Evolutionary conservation across 2,329 filamentous ascomycete genomes (phyloP).

Genomic region (Arthrobotrys sinensis): DNA sequence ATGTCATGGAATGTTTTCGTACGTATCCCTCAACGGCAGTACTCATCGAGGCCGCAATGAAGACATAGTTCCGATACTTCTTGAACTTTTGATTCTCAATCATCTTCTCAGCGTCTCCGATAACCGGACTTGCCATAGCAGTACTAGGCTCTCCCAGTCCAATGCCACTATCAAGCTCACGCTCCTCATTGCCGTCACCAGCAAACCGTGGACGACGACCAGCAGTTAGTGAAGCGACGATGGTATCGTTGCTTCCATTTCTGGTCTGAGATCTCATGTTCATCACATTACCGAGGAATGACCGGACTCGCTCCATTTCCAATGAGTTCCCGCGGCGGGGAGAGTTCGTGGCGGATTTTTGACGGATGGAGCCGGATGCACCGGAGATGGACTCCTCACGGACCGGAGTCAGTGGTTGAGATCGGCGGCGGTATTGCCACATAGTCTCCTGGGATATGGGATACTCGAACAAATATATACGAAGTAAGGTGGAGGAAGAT

Average conservation of each 20-base stretch:
- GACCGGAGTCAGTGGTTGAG: slow-evolving; percentile 37
- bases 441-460: slow-evolving; percentile 2
- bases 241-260: background rate
- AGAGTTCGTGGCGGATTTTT: background rate
- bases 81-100: slow-evolving; percentile 4
- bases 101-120: slow-evolving; percentile 11
- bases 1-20: background rate
- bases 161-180: background rate
- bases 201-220: slow-evolving; percentile 2
- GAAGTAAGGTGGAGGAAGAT: background rate
- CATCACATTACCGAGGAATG: background rate
- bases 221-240: background rate
- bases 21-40: slow-evolving; percentile 46
- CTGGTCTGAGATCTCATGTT: background rate
- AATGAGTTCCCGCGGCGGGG: slow-evolving; percentile 5
- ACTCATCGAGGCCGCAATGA: slow-evolving; percentile 9
- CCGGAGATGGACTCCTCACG: slow-evolving; percentile 52
- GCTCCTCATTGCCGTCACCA: background rate
- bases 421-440: slow-evolving; percentile 23
- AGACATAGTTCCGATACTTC: slow-evolving; percentile 14
- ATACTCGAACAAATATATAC: background rate
- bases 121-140: slow-evolving; percentile 33
- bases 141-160: slow-evolving; percentile 7
- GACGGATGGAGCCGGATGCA: background rate
- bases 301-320: slow-evolving; percentile 15